phyloP scores from a whole-genome alignment of 768 basidiomycete species.

The Amanita pallidorosea region DNA sequence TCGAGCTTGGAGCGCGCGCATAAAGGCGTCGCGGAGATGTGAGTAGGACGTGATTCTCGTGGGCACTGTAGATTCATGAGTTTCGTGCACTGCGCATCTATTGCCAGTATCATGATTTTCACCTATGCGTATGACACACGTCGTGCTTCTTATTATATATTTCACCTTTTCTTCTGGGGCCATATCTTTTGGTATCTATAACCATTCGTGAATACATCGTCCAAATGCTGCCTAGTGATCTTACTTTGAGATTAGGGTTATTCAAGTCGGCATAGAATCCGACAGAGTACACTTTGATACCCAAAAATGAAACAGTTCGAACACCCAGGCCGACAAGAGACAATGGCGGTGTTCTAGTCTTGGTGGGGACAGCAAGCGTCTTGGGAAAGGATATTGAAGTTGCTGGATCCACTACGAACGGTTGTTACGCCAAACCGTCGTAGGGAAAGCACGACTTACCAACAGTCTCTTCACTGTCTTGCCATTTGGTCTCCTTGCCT shows the following conservation, averaged over 20 bases:
- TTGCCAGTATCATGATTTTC: conserved; percentile 9
- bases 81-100: background rate
- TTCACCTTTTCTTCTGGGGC: conserved; percentile 61
- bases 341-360: conserved; percentile 47
- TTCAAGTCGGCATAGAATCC: conserved; percentile 82
- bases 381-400: conserved; percentile 69
- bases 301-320: conserved; percentile 79
- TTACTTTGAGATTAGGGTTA: conserved; percentile 51
- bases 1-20: conserved; percentile 60
- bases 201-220: background rate
- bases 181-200: conserved; percentile 47
- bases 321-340: conserved; percentile 79
- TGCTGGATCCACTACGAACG: conserved; percentile 51
- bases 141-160: conserved; percentile 52
- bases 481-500: background rate
- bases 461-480: background rate
- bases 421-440: too few species aligned
- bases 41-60: conserved; percentile 67
- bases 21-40: conserved; percentile 77
- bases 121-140: conserved; percentile 73
- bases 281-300: conserved; percentile 82
- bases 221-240: conserved; percentile 5
- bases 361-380: conserved; percentile 51
- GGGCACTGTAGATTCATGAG: conserved; percentile 41
- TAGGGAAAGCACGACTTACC: background rate